Percentiles rank a stretch among this genome's conserved stretches.
phyloP scores from a whole-genome alignment of 371 early-diverging fungal genomes.

The Sporodiniella umbellata region DNA sequence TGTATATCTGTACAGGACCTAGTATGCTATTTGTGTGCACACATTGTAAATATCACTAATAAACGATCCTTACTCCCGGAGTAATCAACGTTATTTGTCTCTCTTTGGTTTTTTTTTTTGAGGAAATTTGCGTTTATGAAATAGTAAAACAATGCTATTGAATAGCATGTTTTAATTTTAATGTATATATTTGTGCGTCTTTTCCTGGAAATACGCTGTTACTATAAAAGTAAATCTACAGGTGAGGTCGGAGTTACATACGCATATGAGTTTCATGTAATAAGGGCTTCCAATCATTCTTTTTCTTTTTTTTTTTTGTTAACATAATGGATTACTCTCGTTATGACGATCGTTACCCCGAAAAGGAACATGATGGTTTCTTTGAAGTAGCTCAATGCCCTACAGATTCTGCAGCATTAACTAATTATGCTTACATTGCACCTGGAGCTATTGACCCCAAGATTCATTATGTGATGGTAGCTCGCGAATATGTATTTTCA shows the following conservation, averaged over 20 bases:
- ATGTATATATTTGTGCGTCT: too few relatives aligned
- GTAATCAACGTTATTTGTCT: too few relatives aligned
- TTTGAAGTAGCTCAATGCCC: slow-evolving; percentile 55
- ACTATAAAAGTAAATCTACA: neutral
- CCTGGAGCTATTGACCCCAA: slow-evolving; percentile 68
- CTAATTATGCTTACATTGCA: slow-evolving; percentile 76
- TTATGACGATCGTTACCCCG: slow-evolving; percentile 8
- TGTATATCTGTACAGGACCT: neutral
- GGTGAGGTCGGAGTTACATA: neutral
- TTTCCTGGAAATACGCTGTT: too few relatives aligned
- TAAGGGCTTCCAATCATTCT: neutral
- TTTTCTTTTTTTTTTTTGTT: neutral
- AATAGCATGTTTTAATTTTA: too few relatives aligned
- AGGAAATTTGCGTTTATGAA: too few relatives aligned
- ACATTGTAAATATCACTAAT: too few relatives aligned
- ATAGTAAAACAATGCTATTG: too few relatives aligned
- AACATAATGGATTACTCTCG: slow-evolving; percentile 13
- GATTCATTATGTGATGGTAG: slow-evolving; percentile 71
- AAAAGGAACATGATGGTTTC: slow-evolving; percentile 4
- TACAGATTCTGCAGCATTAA: slow-evolving; percentile 67
- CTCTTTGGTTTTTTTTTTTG: too few relatives aligned
- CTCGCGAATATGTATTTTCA: slow-evolving; percentile 76
- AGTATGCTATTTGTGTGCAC: too few relatives aligned
- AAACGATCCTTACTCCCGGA: too few relatives aligned
- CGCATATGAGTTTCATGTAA: neutral